These are phyloP conservation scores for Lichtheimia ornata DNA, from an alignment of 371 early-diverging fungal genomes.

Conservation along the genomic window DNA sequence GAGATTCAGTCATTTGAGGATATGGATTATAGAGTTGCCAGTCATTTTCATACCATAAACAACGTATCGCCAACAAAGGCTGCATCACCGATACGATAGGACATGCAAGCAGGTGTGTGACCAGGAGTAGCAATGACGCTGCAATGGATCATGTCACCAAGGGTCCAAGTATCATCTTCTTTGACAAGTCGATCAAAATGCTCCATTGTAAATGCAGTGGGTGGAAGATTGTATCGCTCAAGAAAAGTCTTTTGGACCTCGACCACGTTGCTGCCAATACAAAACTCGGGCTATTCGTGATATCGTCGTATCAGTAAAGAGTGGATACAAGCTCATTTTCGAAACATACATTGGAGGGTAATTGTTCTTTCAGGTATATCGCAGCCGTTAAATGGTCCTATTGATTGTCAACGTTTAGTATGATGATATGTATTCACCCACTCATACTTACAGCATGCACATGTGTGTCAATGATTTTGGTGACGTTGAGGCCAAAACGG, in stretches of 20 bases:
- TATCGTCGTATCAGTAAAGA: too few species aligned
- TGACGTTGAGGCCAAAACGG: conserved; percentile 31
- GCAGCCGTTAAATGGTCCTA: conserved; percentile 53
- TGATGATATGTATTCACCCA: too few species aligned
- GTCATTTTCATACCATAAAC: conserved; percentile 38
- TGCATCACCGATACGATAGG: conserved; percentile 49
- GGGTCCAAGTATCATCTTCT: conserved; percentile 31
- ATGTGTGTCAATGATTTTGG: conserved; percentile 51
- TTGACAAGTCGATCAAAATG: conserved; percentile 36
- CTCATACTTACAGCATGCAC: conserved; percentile 43
- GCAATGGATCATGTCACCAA: conserved; percentile 43
- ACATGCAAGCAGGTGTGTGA: conserved; percentile 52
- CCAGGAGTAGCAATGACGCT: conserved; percentile 41
- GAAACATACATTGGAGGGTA: conserved; percentile 27
- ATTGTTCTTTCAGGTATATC: conserved; percentile 29
- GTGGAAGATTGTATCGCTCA: conserved; percentile 30
- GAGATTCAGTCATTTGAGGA: too few species aligned
- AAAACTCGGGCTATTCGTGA: conserved; percentile 35
- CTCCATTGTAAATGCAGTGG: conserved; percentile 28
- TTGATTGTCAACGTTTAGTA: too few species aligned
- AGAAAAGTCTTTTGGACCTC: conserved; percentile 42
- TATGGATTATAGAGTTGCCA: too few species aligned
- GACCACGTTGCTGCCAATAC: conserved; percentile 42
- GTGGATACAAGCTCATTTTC: too few species aligned
- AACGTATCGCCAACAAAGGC: conserved; percentile 51